Evolutionary conservation across 2,329 filamentous ascomycete species (phyloP).

Genomic region (Cytospora mali): DNA sequence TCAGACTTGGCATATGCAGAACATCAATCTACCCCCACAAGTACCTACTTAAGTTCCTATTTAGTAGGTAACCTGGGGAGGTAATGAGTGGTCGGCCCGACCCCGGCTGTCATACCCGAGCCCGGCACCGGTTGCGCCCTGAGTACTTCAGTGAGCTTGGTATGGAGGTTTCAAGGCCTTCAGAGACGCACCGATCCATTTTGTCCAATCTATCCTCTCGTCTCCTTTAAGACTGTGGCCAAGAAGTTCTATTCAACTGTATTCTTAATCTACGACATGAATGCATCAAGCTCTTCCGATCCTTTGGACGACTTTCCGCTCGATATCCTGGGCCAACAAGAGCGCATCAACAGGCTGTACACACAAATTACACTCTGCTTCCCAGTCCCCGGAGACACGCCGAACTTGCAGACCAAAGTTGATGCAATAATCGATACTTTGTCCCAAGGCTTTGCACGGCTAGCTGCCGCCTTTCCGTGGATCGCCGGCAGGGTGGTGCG

Average conservation of each 20-base stretch:
- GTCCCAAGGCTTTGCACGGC: constrained; percentile 40
- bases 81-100: neutral
- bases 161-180: neutral
- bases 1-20: too few species aligned
- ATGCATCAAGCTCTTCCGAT: accelerated
- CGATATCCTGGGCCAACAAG: constrained; percentile 47
- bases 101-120: neutral
- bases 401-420: constrained; percentile 32
- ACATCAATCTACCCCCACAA: too few species aligned
- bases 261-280: neutral
- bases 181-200: neutral
- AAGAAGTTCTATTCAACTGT: neutral
- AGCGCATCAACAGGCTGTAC: constrained; percentile 45
- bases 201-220: neutral
- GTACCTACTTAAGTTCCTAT: too few species aligned
- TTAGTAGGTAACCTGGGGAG: too few species aligned
- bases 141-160: neutral
- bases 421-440: constrained; percentile 34
- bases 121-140: neutral
- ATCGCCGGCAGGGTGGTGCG: constrained; percentile 48
- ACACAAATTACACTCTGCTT: constrained; percentile 50
- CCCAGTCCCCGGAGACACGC: constrained; percentile 31
- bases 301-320: constrained; percentile 30
- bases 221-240: neutral
- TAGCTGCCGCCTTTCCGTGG: constrained; percentile 49